Conservation (phyloP, 345 rosid genomes). For the Tarenaya hassleriana region DNA sequence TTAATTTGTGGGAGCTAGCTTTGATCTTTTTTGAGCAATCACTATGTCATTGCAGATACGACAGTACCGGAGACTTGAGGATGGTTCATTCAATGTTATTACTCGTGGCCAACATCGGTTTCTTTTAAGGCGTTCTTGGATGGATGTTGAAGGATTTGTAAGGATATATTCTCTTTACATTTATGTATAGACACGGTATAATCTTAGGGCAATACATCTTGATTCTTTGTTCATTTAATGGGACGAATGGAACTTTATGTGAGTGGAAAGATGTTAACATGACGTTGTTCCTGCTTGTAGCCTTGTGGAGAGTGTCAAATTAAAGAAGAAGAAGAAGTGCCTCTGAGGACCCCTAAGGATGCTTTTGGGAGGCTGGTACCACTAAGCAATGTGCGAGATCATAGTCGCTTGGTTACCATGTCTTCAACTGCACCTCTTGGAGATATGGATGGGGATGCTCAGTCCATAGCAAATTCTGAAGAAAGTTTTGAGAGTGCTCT, state of each 20-base stretch:
- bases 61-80: slow-evolving; percentile 69
- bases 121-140: slow-evolving; percentile 63
- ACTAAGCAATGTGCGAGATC: slow-evolving; percentile 32
- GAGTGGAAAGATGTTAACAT: slow-evolving; percentile 17
- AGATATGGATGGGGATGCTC: slow-evolving; percentile 36
- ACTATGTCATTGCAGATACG: slow-evolving; percentile 55
- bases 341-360: slow-evolving; percentile 72
- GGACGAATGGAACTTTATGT: background rate
- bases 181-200: slow-evolving; percentile 10
- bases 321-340: slow-evolving; percentile 77
- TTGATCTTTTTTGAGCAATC: slow-evolving; percentile 4
- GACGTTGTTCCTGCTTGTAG: slow-evolving; percentile 32
- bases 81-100: slow-evolving; percentile 79
- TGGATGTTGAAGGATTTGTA: slow-evolving; percentile 87
- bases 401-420: slow-evolving; percentile 16
- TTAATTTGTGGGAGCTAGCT: background rate
- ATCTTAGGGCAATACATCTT: slow-evolving; percentile 2
- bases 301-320: slow-evolving; percentile 85
- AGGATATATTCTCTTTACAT: slow-evolving; percentile 23
- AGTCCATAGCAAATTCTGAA: slow-evolving; percentile 57
- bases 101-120: slow-evolving; percentile 94
- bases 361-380: slow-evolving; percentile 59
- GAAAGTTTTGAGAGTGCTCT: slow-evolving; percentile 81
- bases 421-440: slow-evolving; percentile 34
- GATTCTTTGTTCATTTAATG: background rate